Evolutionary conservation across 805 yeast genomes (phyloP).

Genomic region (Zygosaccharomyces siamensis): DNA sequence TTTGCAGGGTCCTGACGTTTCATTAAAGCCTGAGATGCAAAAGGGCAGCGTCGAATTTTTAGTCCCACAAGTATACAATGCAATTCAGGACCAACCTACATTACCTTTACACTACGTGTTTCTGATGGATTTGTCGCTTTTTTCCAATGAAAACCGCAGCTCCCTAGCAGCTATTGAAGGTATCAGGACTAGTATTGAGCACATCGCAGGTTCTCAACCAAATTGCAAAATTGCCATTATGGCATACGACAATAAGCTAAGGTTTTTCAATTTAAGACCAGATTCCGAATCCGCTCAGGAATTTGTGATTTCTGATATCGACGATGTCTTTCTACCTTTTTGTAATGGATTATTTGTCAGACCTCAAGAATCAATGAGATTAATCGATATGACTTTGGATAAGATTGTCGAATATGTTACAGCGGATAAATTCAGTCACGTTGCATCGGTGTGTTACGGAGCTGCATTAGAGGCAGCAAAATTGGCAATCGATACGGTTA

Average conservation of each 20-base stretch:
- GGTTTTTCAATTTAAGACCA: constrained; percentile 65
- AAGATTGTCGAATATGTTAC: constrained; percentile 39
- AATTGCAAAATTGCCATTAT: constrained; percentile 62
- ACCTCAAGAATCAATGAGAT: constrained; percentile 58
- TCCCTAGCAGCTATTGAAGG: constrained; percentile 58
- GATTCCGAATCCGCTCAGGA: constrained; percentile 52
- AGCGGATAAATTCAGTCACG: constrained; percentile 25
- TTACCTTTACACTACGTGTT: constrained; percentile 64
- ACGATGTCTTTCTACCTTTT: constrained; percentile 66
- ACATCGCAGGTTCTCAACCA: constrained; percentile 30
- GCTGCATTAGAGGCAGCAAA: constrained; percentile 69
- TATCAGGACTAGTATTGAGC: constrained; percentile 49
- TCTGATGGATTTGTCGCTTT: constrained; percentile 64
- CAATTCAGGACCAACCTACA: constrained; percentile 38
- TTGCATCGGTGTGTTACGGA: constrained; percentile 66
- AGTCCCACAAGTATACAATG: constrained; percentile 70
- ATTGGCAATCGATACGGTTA: constrained; percentile 49
- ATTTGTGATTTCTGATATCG: constrained; percentile 59
- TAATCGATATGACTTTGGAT: constrained; percentile 64
- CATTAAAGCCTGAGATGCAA: constrained; percentile 62
- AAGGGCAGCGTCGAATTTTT: constrained; percentile 80
- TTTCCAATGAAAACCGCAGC: constrained; percentile 54
- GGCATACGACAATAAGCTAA: constrained; percentile 67
- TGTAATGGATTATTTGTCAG: constrained; percentile 73
- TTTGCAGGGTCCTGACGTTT: constrained; percentile 58